Evolutionary conservation across 2,329 filamentous ascomycete genomes (phyloP).

Genomic region (Xylaria multiplex): DNA sequence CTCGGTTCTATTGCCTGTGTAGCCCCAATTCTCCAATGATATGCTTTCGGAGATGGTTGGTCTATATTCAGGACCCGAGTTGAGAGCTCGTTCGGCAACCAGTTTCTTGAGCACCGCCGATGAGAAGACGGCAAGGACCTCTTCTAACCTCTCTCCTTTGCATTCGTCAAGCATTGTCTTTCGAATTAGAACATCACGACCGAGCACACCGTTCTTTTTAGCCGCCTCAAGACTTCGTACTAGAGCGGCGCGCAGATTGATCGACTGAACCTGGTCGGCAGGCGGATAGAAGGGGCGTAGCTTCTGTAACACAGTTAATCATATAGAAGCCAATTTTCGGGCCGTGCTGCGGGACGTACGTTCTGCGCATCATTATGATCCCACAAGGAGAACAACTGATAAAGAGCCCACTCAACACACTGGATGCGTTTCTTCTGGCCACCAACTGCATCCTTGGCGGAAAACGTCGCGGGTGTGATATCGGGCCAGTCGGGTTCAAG

Average conservation of each 20-base stretch:
- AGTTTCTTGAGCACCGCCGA: conserved; percentile 80
- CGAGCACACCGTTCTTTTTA: conserved; percentile 87
- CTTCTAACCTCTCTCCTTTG: conserved; percentile 88
- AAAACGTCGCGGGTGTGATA: conserved; percentile 77
- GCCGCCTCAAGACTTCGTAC: conserved; percentile 82
- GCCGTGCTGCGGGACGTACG: conserved; percentile 58
- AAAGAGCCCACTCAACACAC: conserved; percentile 90
- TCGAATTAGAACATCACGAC: conserved; percentile 80
- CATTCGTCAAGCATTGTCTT: conserved; percentile 99
- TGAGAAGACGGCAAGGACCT: conserved; percentile 85
- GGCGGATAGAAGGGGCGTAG: conserved; percentile 91
- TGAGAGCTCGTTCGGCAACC: conserved; percentile 57
- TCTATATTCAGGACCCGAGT: conserved; percentile 51
- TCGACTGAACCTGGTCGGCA: conserved; percentile 86
- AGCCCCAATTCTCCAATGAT: conserved; percentile 69
- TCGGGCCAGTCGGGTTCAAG: conserved; percentile 80
- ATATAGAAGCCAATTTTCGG: not conserved
- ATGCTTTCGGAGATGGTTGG: conserved; percentile 64
- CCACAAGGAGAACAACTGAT: conserved; percentile 85
- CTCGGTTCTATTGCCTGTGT: conserved; percentile 61
- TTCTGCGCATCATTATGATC: conserved; percentile 79
- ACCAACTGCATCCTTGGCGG: conserved; percentile 70
- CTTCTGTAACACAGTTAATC: conserved; percentile 67
- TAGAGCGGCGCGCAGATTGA: conserved; percentile 87
- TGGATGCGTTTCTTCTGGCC: conserved; percentile 86